A percentile compares a stretch with the other conserved stretches of the same genome.
Conservation (phyloP, 2,329 filamentous ascomycete species). For the Clonostachys rosea region DNA sequence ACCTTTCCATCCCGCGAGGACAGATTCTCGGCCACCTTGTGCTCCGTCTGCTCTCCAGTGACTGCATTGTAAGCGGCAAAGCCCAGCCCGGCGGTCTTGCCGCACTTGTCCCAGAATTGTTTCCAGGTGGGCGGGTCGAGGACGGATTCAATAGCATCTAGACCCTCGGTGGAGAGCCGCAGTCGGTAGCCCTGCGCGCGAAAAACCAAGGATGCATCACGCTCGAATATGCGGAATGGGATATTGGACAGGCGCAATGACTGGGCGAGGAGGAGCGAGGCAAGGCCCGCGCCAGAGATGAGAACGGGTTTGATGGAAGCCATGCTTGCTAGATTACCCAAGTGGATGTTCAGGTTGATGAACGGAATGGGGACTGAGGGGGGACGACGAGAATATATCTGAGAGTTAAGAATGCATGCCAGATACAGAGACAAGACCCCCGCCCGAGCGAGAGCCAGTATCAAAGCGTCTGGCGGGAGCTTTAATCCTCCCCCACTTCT, state of each 20-base stretch:
- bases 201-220: conserved; percentile 41
- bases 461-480: no score
- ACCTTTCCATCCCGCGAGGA: conserved; percentile 51
- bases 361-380: no score
- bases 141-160: conserved; percentile 56
- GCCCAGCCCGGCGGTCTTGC: conserved; percentile 54
- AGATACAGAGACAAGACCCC: no score
- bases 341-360: no score
- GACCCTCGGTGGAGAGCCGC: conserved; percentile 49
- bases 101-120: conserved; percentile 54
- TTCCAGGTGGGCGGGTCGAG: conserved; percentile 40
- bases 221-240: conserved; percentile 53
- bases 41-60: conserved; percentile 38
- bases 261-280: conserved; percentile 37
- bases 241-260: conserved; percentile 32
- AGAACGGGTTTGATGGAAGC: conserved; percentile 23
- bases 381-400: no score
- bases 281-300: conserved; percentile 37
- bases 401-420: no score
- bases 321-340: no score
- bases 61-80: conserved; percentile 45
- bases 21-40: conserved; percentile 24
- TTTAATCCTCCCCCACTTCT: no score
- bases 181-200: conserved; percentile 60
- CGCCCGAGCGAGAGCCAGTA: no score